These are phyloP conservation scores for Pseudogymnoascus sp. DNA, from an alignment of 2,329 filamentous ascomycete genomes.

Conservation along the genomic window DNA sequence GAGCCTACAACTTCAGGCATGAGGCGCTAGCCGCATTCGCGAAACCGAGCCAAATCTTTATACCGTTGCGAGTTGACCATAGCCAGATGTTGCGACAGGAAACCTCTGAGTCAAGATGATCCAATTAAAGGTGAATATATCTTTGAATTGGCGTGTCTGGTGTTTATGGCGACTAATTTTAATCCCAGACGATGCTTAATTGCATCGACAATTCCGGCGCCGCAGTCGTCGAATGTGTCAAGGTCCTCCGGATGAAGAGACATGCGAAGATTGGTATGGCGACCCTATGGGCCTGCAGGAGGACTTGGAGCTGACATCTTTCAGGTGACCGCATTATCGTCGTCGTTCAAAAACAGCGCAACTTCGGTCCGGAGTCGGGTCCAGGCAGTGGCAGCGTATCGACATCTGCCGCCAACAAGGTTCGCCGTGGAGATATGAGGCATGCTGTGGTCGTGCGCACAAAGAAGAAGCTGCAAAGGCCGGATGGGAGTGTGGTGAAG, in stretches of 20 bases:
- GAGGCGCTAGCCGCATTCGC: neutral
- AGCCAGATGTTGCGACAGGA: slow-evolving; percentile 1
- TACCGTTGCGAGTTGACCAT: neutral
- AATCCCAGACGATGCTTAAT: slow-evolving; percentile 77
- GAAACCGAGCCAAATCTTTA: slow-evolving; percentile 5
- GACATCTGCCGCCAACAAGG: slow-evolving; percentile 74
- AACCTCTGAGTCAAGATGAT: slow-evolving; percentile 61
- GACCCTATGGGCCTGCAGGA: slow-evolving; percentile 4
- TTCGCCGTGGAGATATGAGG: slow-evolving; percentile 90
- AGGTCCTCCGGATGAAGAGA: slow-evolving; percentile 83
- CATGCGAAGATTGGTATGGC: slow-evolving; percentile 76
- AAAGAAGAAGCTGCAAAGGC: slow-evolving; percentile 74
- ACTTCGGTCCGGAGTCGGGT: slow-evolving; percentile 61
- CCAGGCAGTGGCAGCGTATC: slow-evolving; percentile 60
- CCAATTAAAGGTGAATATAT: slow-evolving; percentile 63
- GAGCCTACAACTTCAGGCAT: slow-evolving; percentile 3
- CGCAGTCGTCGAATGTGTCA: slow-evolving; percentile 91
- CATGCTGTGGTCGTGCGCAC: slow-evolving; percentile 95
- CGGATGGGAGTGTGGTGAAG: slow-evolving; percentile 80
- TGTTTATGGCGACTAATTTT: neutral
- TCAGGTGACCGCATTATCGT: slow-evolving; percentile 92
- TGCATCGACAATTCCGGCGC: slow-evolving; percentile 99
- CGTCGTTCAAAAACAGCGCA: slow-evolving; percentile 92
- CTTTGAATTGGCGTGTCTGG: no score
- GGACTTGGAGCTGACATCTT: slow-evolving; percentile 9